Conservation (phyloP, 2,329 filamentous ascomycete genomes). For the Fusarium sp. region DNA sequence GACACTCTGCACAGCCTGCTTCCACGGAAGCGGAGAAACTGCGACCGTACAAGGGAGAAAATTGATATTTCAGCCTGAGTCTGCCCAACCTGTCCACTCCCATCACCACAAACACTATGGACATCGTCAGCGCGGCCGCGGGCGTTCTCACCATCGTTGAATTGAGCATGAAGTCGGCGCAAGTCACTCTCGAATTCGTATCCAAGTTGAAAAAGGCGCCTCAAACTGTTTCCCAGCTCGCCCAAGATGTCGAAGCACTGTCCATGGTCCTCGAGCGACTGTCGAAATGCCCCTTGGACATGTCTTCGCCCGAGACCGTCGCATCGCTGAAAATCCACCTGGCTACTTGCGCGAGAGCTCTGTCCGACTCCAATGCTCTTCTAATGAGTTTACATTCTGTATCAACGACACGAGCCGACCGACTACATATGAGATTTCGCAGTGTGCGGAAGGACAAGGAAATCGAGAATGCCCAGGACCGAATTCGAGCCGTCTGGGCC, state of each 20-base stretch:
- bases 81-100: not conserved
- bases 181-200: not conserved
- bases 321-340: not conserved
- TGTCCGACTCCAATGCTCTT: not conserved
- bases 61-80: not conserved
- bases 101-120: not conserved
- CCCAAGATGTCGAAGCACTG: not conserved
- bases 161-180: not conserved
- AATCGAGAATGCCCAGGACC: not conserved
- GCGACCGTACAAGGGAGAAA: not conserved
- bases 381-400: not conserved
- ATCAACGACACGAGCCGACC: not conserved
- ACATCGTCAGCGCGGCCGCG: not conserved
- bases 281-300: not conserved
- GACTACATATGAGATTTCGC: not conserved
- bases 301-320: not conserved
- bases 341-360: not conserved
- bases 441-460: not conserved
- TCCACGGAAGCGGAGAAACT: not conserved
- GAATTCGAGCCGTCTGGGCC: not conserved
- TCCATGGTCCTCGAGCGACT: not conserved
- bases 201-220: not conserved
- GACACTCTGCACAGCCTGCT: not conserved
- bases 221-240: not conserved
- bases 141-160: not conserved